Percentiles rank a stretch among this genome's conserved stretches.
These are phyloP conservation scores for Pichia sp. DNA, from an alignment of 1,139 yeast species.

Conservation along the genomic window DNA sequence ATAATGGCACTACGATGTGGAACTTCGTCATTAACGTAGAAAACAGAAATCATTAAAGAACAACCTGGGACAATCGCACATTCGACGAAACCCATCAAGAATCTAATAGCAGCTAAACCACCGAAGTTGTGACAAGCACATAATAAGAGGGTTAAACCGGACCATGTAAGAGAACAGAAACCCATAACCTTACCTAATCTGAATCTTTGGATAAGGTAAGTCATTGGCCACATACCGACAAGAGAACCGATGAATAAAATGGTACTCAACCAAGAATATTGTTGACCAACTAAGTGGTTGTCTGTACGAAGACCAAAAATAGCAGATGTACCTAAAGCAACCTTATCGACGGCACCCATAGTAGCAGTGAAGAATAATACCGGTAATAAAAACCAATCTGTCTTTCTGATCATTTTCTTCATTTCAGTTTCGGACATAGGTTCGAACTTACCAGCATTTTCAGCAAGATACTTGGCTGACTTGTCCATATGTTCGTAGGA, in stretches of 20 bases:
- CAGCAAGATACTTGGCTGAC: conserved; percentile 14
- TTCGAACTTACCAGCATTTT: conserved; percentile 28
- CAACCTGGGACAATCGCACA: conserved; percentile 48
- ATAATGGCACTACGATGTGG: conserved; percentile 46
- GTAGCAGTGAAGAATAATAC: conserved; percentile 32
- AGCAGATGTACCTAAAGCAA: conserved; percentile 42
- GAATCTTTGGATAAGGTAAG: conserved; percentile 32
- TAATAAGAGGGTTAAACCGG: conserved; percentile 30
- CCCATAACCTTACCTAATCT: conserved; percentile 31
- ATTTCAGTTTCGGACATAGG: conserved; percentile 26
- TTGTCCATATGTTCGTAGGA: conserved; percentile 6
- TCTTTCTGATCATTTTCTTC: conserved; percentile 31
- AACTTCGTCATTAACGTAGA: conserved; percentile 47
- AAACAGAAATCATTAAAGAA: conserved; percentile 49
- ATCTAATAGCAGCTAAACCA: conserved; percentile 33
- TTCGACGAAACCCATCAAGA: conserved; percentile 46
- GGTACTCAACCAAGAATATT: conserved; percentile 49
- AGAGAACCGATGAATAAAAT: conserved; percentile 47
- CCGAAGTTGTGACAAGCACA: conserved; percentile 11
- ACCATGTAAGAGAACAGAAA: conserved; percentile 31
- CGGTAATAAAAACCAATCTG: conserved; percentile 39
- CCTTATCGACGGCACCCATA: conserved; percentile 45
- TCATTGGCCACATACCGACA: conserved; percentile 42
- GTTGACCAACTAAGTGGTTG: conserved; percentile 37
- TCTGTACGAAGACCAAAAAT: conserved; percentile 42